Percentiles rank a stretch among this genome's conserved stretches.
Conservation (phyloP, 148 eudicot genomes). For the Rhododendron vialii region DNA sequence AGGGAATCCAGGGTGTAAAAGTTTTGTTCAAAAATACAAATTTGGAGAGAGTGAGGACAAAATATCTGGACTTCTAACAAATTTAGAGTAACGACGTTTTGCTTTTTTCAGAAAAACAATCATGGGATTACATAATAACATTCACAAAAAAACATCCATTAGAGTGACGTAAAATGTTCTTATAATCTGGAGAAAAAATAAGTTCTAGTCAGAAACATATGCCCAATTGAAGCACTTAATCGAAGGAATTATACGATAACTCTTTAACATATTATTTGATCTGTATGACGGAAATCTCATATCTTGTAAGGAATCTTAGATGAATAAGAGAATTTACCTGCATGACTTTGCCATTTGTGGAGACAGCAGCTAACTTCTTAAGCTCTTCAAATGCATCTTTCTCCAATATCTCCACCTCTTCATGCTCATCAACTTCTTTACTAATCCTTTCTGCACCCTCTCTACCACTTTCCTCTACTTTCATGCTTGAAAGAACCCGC, state of each 20-base stretch:
- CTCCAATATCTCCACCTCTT: slow-evolving; percentile 58
- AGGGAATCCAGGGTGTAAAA: background rate
- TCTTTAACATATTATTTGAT: background rate
- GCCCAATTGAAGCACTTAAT: background rate
- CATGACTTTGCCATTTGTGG: slow-evolving; percentile 27
- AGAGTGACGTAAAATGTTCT: background rate
- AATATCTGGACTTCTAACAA: background rate
- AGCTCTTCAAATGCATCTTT: slow-evolving; percentile 92
- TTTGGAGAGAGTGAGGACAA: background rate
- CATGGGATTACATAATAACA: background rate
- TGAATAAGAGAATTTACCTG: slow-evolving; percentile 27
- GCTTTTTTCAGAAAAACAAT: background rate
- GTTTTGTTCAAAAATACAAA: background rate
- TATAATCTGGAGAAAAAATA: background rate
- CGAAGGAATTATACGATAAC: background rate
- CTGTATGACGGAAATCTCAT: background rate
- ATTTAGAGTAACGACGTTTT: background rate
- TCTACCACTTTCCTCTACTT: slow-evolving; percentile 48
- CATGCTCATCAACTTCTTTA: slow-evolving; percentile 49
- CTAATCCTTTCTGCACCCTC: slow-evolving; percentile 45
- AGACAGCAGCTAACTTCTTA: slow-evolving; percentile 66
- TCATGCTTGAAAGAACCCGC: slow-evolving; percentile 68
- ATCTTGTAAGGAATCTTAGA: background rate
- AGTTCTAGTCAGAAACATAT: background rate
- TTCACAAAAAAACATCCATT: background rate